Percentiles rank a stretch among this genome's conserved stretches.
Conservation (phyloP, 106 monocot genomes). For the Phalaenopsis equestris region DNA sequence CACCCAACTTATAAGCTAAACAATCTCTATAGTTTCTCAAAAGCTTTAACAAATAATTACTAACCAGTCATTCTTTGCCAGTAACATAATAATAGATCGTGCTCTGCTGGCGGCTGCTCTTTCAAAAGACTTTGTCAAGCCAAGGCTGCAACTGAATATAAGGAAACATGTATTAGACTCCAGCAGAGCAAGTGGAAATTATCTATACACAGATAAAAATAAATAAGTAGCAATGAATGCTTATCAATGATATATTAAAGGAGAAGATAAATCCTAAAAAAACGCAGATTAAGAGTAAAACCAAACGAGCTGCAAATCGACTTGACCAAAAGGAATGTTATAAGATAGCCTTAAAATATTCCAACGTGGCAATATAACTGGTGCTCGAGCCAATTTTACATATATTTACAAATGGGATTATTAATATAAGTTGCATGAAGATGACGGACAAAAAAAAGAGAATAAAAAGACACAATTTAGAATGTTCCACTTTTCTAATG, state of each 20-base stretch:
- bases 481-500: neutral
- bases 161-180: slow-evolving; percentile 1
- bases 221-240: neutral
- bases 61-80: slow-evolving; percentile 71
- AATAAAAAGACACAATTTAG: neutral
- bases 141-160: slow-evolving; percentile 80
- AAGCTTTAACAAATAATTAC: slow-evolving; percentile 1
- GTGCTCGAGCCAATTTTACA: neutral
- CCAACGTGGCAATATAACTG: neutral
- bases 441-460: neutral
- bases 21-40: neutral
- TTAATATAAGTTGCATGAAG: neutral
- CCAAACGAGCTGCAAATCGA: neutral
- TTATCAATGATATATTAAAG: neutral
- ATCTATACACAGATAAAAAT: neutral
- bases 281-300: neutral
- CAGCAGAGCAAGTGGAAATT: neutral
- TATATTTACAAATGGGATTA: neutral
- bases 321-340: neutral
- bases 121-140: slow-evolving; percentile 94
- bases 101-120: slow-evolving; percentile 94
- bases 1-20: neutral
- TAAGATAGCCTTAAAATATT: neutral
- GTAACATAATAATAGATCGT: slow-evolving; percentile 76
- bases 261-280: neutral